phyloP scores from a whole-genome alignment of 2,329 filamentous ascomycete genomes.

The Aspergillaceae sp. region DNA sequence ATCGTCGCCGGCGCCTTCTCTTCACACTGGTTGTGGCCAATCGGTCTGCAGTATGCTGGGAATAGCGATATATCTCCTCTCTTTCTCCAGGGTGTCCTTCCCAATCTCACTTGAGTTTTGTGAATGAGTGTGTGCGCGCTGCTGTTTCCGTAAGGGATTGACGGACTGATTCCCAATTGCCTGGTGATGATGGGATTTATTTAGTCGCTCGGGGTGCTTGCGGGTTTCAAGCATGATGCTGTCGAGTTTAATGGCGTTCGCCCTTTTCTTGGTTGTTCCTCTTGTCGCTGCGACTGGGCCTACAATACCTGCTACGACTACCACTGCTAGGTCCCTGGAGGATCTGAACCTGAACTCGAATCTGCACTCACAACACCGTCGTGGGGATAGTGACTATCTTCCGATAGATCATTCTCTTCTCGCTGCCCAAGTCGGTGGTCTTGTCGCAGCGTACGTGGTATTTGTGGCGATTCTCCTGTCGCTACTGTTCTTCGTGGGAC shows the following conservation, averaged over 20 bases:
- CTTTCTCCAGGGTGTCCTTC: slow-evolving; percentile 13
- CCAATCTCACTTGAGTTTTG: neutral
- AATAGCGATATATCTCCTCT: slow-evolving; percentile 13
- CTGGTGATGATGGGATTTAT: slow-evolving; percentile 11
- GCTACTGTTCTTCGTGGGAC: slow-evolving; percentile 53
- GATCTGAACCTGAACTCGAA: slow-evolving; percentile 1
- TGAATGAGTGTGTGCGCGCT: slow-evolving; percentile 1
- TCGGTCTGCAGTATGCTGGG: slow-evolving; percentile 8
- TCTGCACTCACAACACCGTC: slow-evolving; percentile 3
- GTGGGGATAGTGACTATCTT: slow-evolving; percentile 3
- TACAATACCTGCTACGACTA: no score
- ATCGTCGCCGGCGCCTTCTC: slow-evolving; percentile 5
- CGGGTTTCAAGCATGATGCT: slow-evolving; percentile 8
- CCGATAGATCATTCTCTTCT: slow-evolving; percentile 55
- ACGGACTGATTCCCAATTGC: slow-evolving; percentile 14
- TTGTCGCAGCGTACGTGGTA: slow-evolving; percentile 74
- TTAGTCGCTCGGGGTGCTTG: slow-evolving; percentile 10
- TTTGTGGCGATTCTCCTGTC: slow-evolving; percentile 66
- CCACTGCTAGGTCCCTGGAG: neutral
- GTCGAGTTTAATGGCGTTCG: slow-evolving; percentile 4
- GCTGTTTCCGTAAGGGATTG: slow-evolving; percentile 19
- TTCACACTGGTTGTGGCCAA: slow-evolving; percentile 22
- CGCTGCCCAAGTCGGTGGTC: slow-evolving; percentile 72
- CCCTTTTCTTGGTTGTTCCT: slow-evolving; percentile 2
- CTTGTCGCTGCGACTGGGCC: slow-evolving; percentile 10